Percentiles rank a stretch among this genome's conserved stretches.
These are phyloP conservation scores for Serendipita indica DNA, from an alignment of 768 basidiomycete genomes.

Conservation along the genomic window DNA sequence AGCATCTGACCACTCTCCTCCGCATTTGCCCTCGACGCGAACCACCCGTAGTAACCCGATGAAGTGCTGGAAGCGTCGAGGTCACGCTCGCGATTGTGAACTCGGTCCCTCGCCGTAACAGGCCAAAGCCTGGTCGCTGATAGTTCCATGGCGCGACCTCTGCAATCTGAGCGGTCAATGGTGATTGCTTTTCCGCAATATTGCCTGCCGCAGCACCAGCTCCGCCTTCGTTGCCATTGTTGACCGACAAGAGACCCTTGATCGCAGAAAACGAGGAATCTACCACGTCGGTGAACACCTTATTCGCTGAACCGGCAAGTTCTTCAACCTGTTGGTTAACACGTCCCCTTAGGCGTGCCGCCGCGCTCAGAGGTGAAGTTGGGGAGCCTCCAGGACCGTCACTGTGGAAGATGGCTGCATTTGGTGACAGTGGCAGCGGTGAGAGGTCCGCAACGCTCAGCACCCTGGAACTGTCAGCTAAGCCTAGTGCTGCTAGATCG, in stretches of 20 bases:
- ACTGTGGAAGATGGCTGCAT: constrained; percentile 36
- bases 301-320: constrained; percentile 63
- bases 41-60: constrained; percentile 22
- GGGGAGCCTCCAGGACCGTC: constrained; percentile 26
- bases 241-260: constrained; percentile 51
- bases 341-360: constrained; percentile 48
- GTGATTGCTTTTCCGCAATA: too few relatives aligned
- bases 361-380: constrained; percentile 31
- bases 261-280: constrained; percentile 83
- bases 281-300: constrained; percentile 56
- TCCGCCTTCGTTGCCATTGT: background rate
- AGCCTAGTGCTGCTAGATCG: constrained; percentile 56
- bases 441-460: constrained; percentile 61
- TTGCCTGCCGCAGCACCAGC: too few relatives aligned
- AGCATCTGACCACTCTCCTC: constrained; percentile 38
- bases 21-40: constrained; percentile 21
- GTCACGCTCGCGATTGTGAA: constrained; percentile 73
- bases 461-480: constrained; percentile 33
- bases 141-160: constrained; percentile 29
- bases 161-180: too few relatives aligned
- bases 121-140: constrained; percentile 41
- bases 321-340: constrained; percentile 70
- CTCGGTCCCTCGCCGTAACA: constrained; percentile 57
- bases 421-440: constrained; percentile 56
- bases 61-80: constrained; percentile 39